These are phyloP conservation scores for Remersonia thermophila DNA, from an alignment of 2,329 filamentous ascomycete genomes.

Conservation along the genomic window DNA sequence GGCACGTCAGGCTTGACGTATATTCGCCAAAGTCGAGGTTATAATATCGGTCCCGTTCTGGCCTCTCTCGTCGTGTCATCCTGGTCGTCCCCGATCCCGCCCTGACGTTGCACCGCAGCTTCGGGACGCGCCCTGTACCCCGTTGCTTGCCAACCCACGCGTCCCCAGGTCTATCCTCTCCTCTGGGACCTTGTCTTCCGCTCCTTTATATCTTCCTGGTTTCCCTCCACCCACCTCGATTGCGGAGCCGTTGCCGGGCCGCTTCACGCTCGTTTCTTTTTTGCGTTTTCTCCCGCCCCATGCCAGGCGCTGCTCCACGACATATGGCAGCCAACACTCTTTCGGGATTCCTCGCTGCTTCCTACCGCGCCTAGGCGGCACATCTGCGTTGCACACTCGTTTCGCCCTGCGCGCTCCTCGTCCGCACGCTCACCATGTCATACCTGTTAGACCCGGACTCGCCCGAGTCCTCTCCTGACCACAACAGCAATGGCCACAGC, in stretches of 20 bases:
- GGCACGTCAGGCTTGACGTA: constrained; percentile 12
- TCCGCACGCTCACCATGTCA: constrained; percentile 16
- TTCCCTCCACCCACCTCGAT: not conserved
- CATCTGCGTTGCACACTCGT: constrained; percentile 9
- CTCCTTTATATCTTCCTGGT: not conserved
- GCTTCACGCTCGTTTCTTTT: too few species aligned
- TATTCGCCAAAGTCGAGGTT: constrained; percentile 16
- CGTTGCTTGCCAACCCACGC: constrained; percentile 7
- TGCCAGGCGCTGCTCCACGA: too few species aligned
- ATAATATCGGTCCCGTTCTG: constrained; percentile 9
- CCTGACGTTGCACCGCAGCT: constrained; percentile 2
- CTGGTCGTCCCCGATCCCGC: constrained; percentile 9
- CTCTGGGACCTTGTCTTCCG: not conserved
- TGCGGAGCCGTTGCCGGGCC: too few species aligned
- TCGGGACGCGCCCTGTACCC: constrained; percentile 13
- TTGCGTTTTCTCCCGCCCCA: too few species aligned
- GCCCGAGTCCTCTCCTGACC: constrained; percentile 20
- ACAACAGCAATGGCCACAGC: constrained; percentile 20
- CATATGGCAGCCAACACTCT: not conserved
- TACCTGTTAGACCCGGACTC: constrained; percentile 11
- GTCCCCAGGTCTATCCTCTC: constrained; percentile 5
- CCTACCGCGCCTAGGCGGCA: constrained; percentile 2
- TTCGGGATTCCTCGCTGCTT: not conserved
- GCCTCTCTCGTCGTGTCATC: constrained; percentile 12
- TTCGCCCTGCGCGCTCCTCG: too few species aligned